These are phyloP conservation scores for Dioszegia hungarica DNA, from an alignment of 768 basidiomycete species.

Conservation along the genomic window DNA sequence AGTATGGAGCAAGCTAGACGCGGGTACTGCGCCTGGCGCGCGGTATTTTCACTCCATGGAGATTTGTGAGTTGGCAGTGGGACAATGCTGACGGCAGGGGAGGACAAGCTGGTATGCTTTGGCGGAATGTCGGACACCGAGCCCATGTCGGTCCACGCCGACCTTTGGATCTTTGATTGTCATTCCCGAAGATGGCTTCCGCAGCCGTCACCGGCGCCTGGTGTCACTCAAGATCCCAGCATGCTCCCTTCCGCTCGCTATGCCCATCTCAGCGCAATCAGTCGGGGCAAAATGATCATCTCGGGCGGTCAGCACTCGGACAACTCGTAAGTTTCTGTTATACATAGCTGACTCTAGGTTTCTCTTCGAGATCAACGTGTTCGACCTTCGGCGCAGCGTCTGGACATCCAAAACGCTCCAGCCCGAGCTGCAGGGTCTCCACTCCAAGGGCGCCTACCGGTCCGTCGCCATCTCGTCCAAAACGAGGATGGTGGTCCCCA, in stretches of 20 bases:
- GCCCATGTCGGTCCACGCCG: slow-evolving; percentile 77
- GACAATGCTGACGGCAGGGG: slow-evolving; percentile 52
- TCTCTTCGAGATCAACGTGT: slow-evolving; percentile 88
- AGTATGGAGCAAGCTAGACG: slow-evolving; percentile 67
- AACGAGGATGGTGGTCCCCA: slow-evolving; percentile 64
- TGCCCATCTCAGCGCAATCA: slow-evolving; percentile 86
- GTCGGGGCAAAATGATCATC: slow-evolving; percentile 75
- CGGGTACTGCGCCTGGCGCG: slow-evolving; percentile 59
- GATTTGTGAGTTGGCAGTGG: slow-evolving; percentile 53
- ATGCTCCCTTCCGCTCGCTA: slow-evolving; percentile 79
- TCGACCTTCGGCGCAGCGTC: slow-evolving; percentile 64
- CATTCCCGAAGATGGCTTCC: slow-evolving; percentile 67
- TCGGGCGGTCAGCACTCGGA: slow-evolving; percentile 93
- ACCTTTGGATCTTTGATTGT: slow-evolving; percentile 85
- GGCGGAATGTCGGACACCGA: slow-evolving; percentile 85
- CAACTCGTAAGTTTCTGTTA: slow-evolving; percentile 55
- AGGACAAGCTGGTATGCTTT: slow-evolving; percentile 83
- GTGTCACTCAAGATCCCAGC: slow-evolving; percentile 51
- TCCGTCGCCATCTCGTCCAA: slow-evolving; percentile 79
- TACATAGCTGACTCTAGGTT: slow-evolving; percentile 51
- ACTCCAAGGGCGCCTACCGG: slow-evolving; percentile 86
- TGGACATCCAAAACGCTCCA: slow-evolving; percentile 63
- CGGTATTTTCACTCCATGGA: slow-evolving; percentile 96
- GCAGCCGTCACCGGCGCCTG: slow-evolving; percentile 44
- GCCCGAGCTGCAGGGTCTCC: slow-evolving; percentile 74